phyloP scores from a whole-genome alignment of 1,284 basidiomycete genomes.

The Cutaneotrichosporon cutaneum region DNA sequence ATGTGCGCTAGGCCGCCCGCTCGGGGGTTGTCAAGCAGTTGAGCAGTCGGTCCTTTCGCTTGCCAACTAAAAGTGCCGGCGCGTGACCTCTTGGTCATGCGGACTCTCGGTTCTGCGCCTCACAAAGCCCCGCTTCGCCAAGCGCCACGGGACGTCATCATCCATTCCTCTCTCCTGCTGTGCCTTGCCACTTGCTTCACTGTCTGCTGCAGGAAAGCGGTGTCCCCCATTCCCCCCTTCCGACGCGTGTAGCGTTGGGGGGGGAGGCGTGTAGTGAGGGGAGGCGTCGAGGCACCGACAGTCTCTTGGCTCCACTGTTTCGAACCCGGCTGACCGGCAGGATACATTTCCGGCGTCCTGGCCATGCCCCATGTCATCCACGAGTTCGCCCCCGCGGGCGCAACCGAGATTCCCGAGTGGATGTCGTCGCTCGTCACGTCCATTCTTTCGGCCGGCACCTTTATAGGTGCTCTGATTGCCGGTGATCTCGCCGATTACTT shows the following conservation, averaged over 20 bases:
- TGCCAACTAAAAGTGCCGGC: background rate
- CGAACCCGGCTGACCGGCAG: background rate
- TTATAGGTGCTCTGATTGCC: constrained; percentile 52
- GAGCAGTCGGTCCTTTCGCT: background rate
- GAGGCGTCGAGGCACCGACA: background rate
- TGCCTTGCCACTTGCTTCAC: too few species aligned
- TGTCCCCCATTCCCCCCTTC: too few species aligned
- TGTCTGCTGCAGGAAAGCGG: too few species aligned
- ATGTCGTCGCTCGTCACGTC: constrained; percentile 51
- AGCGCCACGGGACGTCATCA: too few species aligned
- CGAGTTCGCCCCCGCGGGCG: constrained; percentile 11
- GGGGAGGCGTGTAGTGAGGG: too few species aligned
- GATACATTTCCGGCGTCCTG: constrained; percentile 46
- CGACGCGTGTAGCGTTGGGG: too few species aligned
- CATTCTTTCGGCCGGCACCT: constrained; percentile 54
- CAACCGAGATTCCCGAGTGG: constrained; percentile 31
- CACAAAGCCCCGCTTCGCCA: too few species aligned
- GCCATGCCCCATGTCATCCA: constrained; percentile 40
- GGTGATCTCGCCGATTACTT: constrained; percentile 54
- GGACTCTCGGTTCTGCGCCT: background rate
- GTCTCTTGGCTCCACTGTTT: background rate
- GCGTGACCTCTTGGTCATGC: background rate
- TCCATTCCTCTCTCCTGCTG: too few species aligned
- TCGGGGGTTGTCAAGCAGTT: background rate
- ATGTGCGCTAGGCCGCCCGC: too few species aligned